Base-by-base conservation (phyloP, 2,329 filamentous ascomycete species). In the Aspergillus cejpii region DNA sequence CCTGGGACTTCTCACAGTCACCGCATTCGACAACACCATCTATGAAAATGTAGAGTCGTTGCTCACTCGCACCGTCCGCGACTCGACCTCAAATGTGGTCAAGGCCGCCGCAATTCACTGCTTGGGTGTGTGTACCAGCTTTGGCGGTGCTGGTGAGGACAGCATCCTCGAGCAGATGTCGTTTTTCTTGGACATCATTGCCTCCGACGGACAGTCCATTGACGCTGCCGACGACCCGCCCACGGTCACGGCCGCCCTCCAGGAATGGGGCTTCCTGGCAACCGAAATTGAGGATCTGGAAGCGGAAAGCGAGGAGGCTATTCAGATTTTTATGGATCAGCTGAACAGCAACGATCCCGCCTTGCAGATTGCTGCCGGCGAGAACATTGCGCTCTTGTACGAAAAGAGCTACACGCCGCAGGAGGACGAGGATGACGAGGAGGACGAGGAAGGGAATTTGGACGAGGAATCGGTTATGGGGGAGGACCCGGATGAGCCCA, bases 281-380 rank as follows among this genome's bases (percentile, higher is more conserved):
- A 89, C 85, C 3, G 79, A 85, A 48, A 71, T 91, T 5, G 83
- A 89, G 3, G 85, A 91, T 56, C 74, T 89, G 34, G 80, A 86
- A 54, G 76, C 78, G 12, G 75, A 81, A 48, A 87, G 84, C 24
- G 82, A 87, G 51, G 70, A 79, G 21, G 84, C 86, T 12, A 78
- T 92, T 56, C 85, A 92, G 42, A 82, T 84, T 1, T 88, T 95
- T 55, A 81, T 87, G 33, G 88, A 94, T 38, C 89, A 94, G 65
- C 82, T 95, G 14, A 82, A 90, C 48, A 88, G 85, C 62, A 75
- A 75, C 24, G 82, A 88, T 47, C 72, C 81, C 1, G 72, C 77
- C 6, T 85, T 94, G 1, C 87, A 92, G 58, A 80, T 87, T 37
- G 80, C 84, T 3, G 84, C 87, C 0, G 87, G 84, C 3, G 79